Percentiles rank a stretch among this genome's conserved stretches.
Conservation (phyloP, 441 rosid species). For the Erodium chrysanthum region DNA sequence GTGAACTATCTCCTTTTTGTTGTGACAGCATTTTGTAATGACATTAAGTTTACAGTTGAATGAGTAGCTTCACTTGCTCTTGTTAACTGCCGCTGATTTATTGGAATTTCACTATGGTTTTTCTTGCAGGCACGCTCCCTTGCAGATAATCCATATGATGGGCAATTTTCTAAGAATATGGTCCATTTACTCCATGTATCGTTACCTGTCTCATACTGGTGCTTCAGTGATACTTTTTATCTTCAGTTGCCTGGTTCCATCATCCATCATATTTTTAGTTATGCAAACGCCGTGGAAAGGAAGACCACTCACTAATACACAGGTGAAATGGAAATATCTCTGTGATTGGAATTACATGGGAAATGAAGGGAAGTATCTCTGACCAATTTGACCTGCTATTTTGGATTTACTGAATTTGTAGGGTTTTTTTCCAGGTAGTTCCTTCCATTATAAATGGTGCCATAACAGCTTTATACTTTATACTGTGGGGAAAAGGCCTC, state of each 20-base stretch:
- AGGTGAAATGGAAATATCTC: conserved; percentile 33
- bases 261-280: conserved; percentile 53
- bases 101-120: neutral
- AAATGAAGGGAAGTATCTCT: conserved; percentile 12
- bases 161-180: conserved; percentile 84
- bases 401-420: conserved; percentile 4
- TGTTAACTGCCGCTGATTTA: neutral
- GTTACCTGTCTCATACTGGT: conserved; percentile 63
- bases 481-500: conserved; percentile 88
- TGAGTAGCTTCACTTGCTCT: neutral
- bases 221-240: conserved; percentile 74
- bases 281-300: conserved; percentile 97
- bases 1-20: neutral
- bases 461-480: conserved; percentile 79
- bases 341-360: neutral
- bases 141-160: conserved; percentile 65
- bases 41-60: neutral
- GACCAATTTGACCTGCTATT: conserved; percentile 11
- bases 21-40: neutral
- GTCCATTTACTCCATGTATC: conserved; percentile 85
- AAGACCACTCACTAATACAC: conserved; percentile 72
- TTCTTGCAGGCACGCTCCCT: conserved; percentile 53
- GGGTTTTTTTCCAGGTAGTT: conserved; percentile 46
- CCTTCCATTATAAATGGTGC: conserved; percentile 86
- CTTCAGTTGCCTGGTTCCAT: conserved; percentile 72